Base-by-base conservation (phyloP, 192 early-diverging fungal genomes). In the Entomortierella beljakovae region DNA sequence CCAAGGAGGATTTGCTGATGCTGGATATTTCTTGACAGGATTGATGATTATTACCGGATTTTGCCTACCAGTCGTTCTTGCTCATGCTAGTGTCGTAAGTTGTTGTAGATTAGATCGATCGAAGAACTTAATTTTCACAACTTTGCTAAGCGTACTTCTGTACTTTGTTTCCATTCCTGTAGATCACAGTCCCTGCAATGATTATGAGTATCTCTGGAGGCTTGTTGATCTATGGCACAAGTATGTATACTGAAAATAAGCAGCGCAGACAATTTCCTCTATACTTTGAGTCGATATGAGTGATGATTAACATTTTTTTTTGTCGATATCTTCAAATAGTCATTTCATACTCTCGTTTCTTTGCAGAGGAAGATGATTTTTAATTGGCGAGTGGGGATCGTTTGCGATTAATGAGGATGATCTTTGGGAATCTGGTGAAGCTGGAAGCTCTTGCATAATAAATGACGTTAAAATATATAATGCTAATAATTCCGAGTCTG, bases 21-120 rank as follows among this genome's bases (percentile, higher is more conserved):
- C 89, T 64, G 91, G 93, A 38, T 88, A 91, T 53, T 99, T 99
- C 66, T 75, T 99, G 34, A 99, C 97, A 22, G 88, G 90, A 40
- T 90, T 98, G 55, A 91, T 99, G 69, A 90, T 98, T 53, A 90
- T 98, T 5, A 96, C 96, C 25, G 97, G 96, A 33, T 91, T 98
- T 56, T 92, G 91, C 22, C 75, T 96, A 60, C 94, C 94, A 0
- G 67, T 95, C 33, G 93, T 94, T 7, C 82, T 96, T 48, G 91
- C 93, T n/a, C 95, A 95, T 59, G 86, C 94, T 15, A 86, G 84
- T 20, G 89, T 94, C 49, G 90, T 93, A 84, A 61, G 88, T 84
- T 28, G 6, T 20, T 46, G 15, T 5, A 20, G 2, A n/a, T n/a
- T n/a, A n/a, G n/a, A n/a, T n/a, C n/a, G n/a, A n/a, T n/a, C n/a